Evolutionary conservation across 148 eudicot genomes (phyloP).

Genomic region (Cornus controversa): DNA sequence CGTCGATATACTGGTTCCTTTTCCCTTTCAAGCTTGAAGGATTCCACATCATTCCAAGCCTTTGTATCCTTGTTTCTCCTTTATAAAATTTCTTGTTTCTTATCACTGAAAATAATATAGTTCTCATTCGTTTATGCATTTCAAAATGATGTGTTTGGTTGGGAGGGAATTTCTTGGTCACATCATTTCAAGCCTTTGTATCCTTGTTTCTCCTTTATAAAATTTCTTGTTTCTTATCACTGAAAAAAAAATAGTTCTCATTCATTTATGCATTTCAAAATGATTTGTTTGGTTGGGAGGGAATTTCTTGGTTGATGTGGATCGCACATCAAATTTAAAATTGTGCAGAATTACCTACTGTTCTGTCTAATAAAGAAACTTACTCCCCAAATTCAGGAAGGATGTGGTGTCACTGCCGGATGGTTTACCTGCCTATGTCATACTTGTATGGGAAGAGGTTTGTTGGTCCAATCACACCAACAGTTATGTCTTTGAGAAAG

Average conservation of each 20-base stretch:
- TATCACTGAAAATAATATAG: not conserved
- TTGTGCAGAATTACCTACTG: not conserved
- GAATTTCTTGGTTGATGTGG: not conserved
- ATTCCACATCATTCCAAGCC: too few relatives aligned
- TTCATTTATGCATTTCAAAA: not conserved
- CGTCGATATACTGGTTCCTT: too few relatives aligned
- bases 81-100: not conserved
- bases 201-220: too few relatives aligned
- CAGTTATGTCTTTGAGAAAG: constrained; percentile 72
- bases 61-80: too few relatives aligned
- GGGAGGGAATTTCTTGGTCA: not conserved
- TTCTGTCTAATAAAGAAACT: constrained; percentile 9
- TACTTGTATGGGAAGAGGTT: constrained; percentile 94
- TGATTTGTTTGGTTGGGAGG: not conserved
- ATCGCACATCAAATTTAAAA: not conserved
- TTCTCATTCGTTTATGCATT: not conserved
- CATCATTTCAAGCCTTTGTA: too few relatives aligned
- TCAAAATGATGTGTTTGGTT: not conserved
- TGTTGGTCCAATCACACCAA: constrained; percentile 94
- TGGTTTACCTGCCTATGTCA: constrained; percentile 99
- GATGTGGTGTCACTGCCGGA: constrained; percentile 99
- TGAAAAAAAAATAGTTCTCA: not conserved
- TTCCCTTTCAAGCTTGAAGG: too few relatives aligned
- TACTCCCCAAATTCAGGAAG: constrained; percentile 57
- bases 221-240: not conserved